Base-by-base conservation (phyloP, 2,329 filamentous ascomycete genomes). In the Magnaporthales sp. region DNA sequence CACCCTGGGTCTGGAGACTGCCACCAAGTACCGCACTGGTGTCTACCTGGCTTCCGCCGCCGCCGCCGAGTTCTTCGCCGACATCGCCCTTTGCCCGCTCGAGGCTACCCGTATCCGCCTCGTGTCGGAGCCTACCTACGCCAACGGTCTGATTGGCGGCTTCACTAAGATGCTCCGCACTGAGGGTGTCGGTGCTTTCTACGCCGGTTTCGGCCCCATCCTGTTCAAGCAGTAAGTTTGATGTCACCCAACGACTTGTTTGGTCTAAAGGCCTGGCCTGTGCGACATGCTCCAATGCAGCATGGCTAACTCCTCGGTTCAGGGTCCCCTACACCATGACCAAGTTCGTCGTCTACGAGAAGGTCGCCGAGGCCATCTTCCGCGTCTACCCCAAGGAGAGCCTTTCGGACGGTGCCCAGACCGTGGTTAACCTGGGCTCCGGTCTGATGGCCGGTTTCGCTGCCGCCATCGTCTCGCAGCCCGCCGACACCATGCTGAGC, bases 311-410 rank as follows among this genome's bases (percentile, higher is more conserved):
- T 61, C 7, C 22, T 6, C 8, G n/a, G 11, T n/a, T 15, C 72
- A 90, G 88, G 84, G 87, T 93, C 73, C 91, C 91, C 71, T 93
- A 93, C 84, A 93, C 91, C 77, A 92, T 93, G 89, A 83, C 91
- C 84, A 93, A 93, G 83, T 93, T 93, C 82, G 91, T 92, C 80
- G 91, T 92, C 73, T 93, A 87, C 84, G 91, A 93, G 82, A 92
- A 92, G 84, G 89, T 91, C 73, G 82, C 85, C 73, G 90, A 93
- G 81, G 72, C 82, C 70, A 78, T 89, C 80, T 92, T 87, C 84
- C 75, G 79, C 73, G 71, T 76, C 67, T 76, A 90, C 75, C 87
- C 91, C 84, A 92, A 92, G 84, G 79, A 81, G 73, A 83, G 80
- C 68, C 80, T 89, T 74, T 88, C 87, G 73, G 79, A 83, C 74